Evolutionary conservation across 768 basidiomycete genomes (phyloP), one percentile per base, ranked within the genome.

Genomic region (Rhizopogon roseolus): DNA sequence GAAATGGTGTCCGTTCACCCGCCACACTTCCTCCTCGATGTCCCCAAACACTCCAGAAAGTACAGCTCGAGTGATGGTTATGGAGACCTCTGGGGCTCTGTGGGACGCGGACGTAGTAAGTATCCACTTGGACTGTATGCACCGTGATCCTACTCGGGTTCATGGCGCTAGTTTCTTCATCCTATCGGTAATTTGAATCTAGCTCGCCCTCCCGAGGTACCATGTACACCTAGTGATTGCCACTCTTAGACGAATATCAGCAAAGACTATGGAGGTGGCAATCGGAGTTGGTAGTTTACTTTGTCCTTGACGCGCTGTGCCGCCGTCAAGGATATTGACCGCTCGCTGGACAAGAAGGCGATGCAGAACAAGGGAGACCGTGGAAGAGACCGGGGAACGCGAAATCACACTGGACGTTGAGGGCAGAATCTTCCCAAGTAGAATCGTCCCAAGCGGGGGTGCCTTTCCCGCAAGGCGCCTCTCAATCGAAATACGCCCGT

Each of bases 351-450:
- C 66, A 70, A 66, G 57, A 93, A 95, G 70, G 87, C 90, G 14
- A 81, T 80, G 66, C 88, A 86, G 66, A 79, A 93, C 53, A 91
- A 86, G 11, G 77, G 83, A 84, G n/a, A n/a, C n/a, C n/a, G n/a
- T n/a, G n/a, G n/a, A n/a, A n/a, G n/a, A 77, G 96, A 64, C 77
- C 87, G 43, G 97, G 97, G 8, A 88, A 97, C 64, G 93, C 95
- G 11, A 99, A 99, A 71, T 82, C 88, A 7, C 87, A 92, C 59
- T 92, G 86, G 82, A 28, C 48, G 53, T 67, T 57, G 17, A 64
- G 50, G 9, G 29, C 51, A 49, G 66, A 60, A 51, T 54, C 60
- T 5, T 22, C 58, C 2, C 55, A 60, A 57, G 14, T 13, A 5
- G 39, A 46, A 19, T 48, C 22, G 14, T 22, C 32, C 13, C 32